phyloP scores from a whole-genome alignment of 192 early-diverging fungal genomes.

The Coemansia sp. region DNA sequence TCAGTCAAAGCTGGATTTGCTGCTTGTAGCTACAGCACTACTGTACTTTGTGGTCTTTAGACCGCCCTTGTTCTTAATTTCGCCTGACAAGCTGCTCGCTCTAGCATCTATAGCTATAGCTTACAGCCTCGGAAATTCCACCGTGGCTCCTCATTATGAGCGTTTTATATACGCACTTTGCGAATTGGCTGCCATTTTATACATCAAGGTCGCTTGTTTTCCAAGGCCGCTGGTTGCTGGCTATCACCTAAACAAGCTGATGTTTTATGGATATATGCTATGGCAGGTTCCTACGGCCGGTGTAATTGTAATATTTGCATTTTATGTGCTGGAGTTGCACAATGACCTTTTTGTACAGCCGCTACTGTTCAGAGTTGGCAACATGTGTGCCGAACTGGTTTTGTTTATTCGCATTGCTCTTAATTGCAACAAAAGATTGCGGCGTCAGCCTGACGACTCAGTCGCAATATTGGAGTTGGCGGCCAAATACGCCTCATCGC shows the following conservation, averaged over 20 bases:
- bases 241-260: slow-evolving; percentile 3
- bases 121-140: background rate
- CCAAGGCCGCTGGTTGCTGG: background rate
- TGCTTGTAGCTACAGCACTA: background rate
- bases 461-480: background rate
- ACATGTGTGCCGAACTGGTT: background rate
- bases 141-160: background rate
- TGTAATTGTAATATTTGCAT: no score
- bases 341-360: background rate
- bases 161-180: background rate
- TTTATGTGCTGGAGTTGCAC: background rate
- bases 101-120: background rate
- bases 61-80: background rate
- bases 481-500: background rate
- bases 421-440: background rate
- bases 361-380: background rate
- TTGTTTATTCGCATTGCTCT: background rate
- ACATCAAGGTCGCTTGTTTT: background rate
- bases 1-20: background rate
- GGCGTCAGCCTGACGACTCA: background rate
- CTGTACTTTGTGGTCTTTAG: background rate
- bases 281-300: background rate
- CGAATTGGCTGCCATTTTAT: background rate
- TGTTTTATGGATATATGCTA: background rate
- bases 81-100: background rate